A percentile compares a stretch with the other conserved stretches of the same genome.
Conservation (phyloP, 2,329 filamentous ascomycete species). For the Claviceps cyperi region DNA sequence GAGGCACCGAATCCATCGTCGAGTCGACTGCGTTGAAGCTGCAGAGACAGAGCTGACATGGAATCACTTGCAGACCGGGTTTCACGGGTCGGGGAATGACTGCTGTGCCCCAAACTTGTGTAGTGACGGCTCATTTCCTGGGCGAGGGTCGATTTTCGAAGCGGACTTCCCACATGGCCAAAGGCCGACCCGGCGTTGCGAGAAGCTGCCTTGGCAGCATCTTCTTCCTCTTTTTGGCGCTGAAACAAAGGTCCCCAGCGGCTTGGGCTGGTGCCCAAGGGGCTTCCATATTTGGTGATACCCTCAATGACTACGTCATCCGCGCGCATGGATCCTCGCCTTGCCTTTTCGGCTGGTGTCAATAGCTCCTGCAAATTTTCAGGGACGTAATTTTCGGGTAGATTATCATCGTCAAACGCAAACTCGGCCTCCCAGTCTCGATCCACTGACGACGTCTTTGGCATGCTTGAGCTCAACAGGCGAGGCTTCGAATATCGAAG, state of each 20-base stretch:
- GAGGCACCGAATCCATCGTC: conserved; percentile 20
- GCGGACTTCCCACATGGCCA: conserved; percentile 50
- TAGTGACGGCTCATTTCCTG: conserved; percentile 31
- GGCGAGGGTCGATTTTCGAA: conserved; percentile 48
- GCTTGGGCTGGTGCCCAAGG: conserved; percentile 42
- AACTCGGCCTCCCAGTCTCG: conserved; percentile 54
- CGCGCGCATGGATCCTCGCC: conserved; percentile 40
- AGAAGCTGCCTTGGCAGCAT: conserved; percentile 21
- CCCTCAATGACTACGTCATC: conserved; percentile 36
- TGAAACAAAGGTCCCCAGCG: conserved; percentile 48
- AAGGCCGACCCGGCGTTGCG: conserved; percentile 36
- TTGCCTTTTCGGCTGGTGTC: conserved; percentile 52
- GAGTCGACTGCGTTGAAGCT: conserved; percentile 45
- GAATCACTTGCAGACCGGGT: conserved; percentile 32
- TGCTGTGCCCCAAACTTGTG: conserved; percentile 21
- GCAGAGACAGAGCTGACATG: conserved; percentile 45
- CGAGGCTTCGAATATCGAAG: conserved; percentile 53
- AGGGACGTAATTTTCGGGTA: conserved; percentile 50
- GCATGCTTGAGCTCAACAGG: conserved; percentile 53
- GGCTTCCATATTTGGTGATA: conserved; percentile 46
- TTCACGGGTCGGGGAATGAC: conserved; percentile 20
- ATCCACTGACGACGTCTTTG: conserved; percentile 47
- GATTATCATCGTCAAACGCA: conserved; percentile 57
- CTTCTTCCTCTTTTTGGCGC: conserved; percentile 44
- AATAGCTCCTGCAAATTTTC: conserved; percentile 51